Base-by-base conservation (phyloP, 2,329 filamentous ascomycete species). In the Penicillium brevicompactum region DNA sequence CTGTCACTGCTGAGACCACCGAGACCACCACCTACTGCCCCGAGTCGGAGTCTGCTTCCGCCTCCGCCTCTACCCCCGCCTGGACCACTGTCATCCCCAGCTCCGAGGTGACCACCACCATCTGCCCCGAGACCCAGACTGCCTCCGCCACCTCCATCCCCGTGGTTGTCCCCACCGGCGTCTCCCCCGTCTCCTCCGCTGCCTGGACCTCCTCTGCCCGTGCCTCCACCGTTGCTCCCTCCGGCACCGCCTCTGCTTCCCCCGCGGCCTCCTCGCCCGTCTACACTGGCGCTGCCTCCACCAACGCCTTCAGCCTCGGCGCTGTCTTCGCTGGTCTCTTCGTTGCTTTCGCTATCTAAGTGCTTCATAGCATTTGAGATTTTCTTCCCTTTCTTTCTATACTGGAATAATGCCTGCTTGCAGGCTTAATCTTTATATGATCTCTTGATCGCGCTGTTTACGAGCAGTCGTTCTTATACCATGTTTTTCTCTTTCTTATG, bases 261-360 rank as follows among this genome's bases (percentile, higher is more conserved):
- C 51, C 61, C 41, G 46, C 55, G 30, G 46, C 48, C 27, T 51
- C 51, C 22, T 54, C 54, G 8, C 47, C 51, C 34, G 53, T 41
- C 51, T 72, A 60, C 70, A 74, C 67, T 58, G 67, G 64, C 14
- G 44, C 50, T 59, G 71, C 71, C 54, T 67, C 66, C 64, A 71
- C 67, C 55, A 73, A 67, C 60, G 66, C 59, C 53, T 57, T 67
- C 58, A 70, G 68, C 69, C 57, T 73, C 56, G 72, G 71, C 56
- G 70, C 68, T 49, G 59, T 73, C 49, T 67, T 69, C 37, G 68
- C 66, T 34, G 72, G 69, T 68, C 53, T 72, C 42, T 58, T 67
- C 53, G 72, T 71, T 55, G 63, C 72, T 50, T 60, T 74, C 49
- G 71, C 70, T 48, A 67, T 74, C 57, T 74, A 74, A 70, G 47